Base-by-base conservation (phyloP, 345 rosid species). In the Hypericum perforatum region DNA sequence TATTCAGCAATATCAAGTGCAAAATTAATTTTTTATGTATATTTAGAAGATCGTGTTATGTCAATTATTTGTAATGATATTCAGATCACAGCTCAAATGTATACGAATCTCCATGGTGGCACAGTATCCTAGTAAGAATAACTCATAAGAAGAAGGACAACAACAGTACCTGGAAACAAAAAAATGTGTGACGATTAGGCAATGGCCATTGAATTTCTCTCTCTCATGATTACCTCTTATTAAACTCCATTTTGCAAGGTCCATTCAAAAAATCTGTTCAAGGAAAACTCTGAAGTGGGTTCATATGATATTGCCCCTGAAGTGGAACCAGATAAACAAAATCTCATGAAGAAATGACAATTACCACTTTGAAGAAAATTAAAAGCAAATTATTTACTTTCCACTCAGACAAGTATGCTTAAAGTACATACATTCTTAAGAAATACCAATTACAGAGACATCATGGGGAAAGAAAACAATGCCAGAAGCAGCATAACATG, bases 181-280 rank as follows among this genome's bases (percentile, higher is more conserved):
- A 94, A 72, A 94, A 86, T 97, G 89, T 89, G 63, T 97, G 97
- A 11, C 97, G 82, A 69, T 82, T 89, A 38, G 97, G 97, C 59
- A 86, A 94, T 46, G 99, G 99, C 99, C 99, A 94, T 15, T 95
- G 95, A 67, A 94, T 89, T 76, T 89, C 99, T 67, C 89, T 89
- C 64, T 97, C 95, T n/a, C 85, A 62, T 41, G 92, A 76, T 63
- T 84, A 97, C 80, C 99, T 74, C 66, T 94, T 95, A 59, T 77
- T 94, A 52, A 94, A 94, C 99, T 38, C 99, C 99, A 82, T 94
- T 88, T 77, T 94, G 99, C 45, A 89, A 77, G 43, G 99, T 94
- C 48, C 99, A 97, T 74, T 89, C 99, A 76, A 89, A 94, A 72
- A 94, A 94, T 70, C 77, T 86, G 69, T 89, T 94, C 41, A 97